Evolutionary conservation across 257 asterid genomes (phyloP).

Genomic region (Solanum pinnatisectum): DNA sequence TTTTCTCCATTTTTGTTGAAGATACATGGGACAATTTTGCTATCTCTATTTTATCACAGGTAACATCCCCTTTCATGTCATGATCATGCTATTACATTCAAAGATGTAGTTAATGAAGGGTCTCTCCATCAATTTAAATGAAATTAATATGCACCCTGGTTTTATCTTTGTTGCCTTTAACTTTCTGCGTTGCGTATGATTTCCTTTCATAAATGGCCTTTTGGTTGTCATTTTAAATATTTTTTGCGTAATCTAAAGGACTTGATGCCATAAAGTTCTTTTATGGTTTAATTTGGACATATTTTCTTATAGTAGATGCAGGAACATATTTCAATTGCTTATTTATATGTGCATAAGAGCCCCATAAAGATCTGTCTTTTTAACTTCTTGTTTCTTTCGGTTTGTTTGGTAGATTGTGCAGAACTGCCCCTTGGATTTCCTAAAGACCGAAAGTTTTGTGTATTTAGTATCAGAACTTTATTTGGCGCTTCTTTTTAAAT

Average conservation of each 20-base stretch:
- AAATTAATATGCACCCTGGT: not conserved
- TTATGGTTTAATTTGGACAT: not conserved
- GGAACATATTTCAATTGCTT: not conserved
- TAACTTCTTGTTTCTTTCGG: slow-evolving; percentile 14
- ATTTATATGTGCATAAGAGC: not conserved
- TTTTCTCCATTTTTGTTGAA: slow-evolving; percentile 38
- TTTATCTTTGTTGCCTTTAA: not conserved
- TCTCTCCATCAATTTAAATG: not conserved
- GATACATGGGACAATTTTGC: slow-evolving; percentile 66
- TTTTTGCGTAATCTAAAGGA: not conserved
- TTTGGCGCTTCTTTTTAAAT: slow-evolving; percentile 55
- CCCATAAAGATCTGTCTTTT: not conserved
- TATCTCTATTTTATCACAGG: slow-evolving; percentile 61
- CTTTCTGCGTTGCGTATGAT: not conserved
- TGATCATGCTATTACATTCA: not conserved
- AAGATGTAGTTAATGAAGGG: not conserved
- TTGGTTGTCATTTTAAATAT: not conserved
- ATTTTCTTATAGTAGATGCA: not conserved
- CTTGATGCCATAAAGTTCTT: not conserved
- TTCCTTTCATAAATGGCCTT: not conserved
- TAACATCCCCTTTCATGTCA: slow-evolving; percentile 4
- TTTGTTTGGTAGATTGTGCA: slow-evolving; percentile 60
- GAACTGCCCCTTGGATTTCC: slow-evolving; percentile 73
- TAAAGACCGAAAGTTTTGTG: slow-evolving; percentile 46
- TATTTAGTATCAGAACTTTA: slow-evolving; percentile 74